phyloP scores from a whole-genome alignment of 768 basidiomycete species.

The Trametes gibbosa region DNA sequence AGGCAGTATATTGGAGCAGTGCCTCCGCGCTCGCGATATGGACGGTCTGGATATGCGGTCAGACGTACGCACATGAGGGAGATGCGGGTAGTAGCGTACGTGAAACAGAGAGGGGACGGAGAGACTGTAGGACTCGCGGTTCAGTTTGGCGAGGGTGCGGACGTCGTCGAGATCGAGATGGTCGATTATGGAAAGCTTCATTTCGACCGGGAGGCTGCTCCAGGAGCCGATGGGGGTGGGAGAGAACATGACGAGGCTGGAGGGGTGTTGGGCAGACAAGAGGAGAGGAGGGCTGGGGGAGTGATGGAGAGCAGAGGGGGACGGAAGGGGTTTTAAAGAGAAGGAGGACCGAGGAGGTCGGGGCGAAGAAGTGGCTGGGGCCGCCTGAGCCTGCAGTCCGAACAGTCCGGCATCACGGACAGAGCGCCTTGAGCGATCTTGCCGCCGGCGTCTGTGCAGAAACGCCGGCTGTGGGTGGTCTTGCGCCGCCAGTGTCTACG shows the following conservation, averaged over 20 bases:
- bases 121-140: constrained; percentile 48
- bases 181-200: constrained; percentile 57
- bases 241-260: constrained; percentile 10
- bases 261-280: neutral
- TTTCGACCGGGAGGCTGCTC: constrained; percentile 61
- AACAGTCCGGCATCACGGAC: constrained; percentile 16
- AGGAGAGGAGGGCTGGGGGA: constrained; percentile 2
- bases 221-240: constrained; percentile 33
- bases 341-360: constrained; percentile 22
- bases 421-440: constrained; percentile 2
- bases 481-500: too few relatives aligned
- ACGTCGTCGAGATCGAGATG: constrained; percentile 45
- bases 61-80: neutral
- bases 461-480: neutral
- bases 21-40: constrained; percentile 45
- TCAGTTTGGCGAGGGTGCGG: constrained; percentile 46
- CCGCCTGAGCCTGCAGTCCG: neutral
- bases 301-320: constrained; percentile 2
- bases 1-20: constrained; percentile 49
- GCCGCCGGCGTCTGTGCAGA: constrained; percentile 7
- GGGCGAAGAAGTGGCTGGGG: constrained; percentile 1
- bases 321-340: neutral
- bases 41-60: constrained; percentile 39
- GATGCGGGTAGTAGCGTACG: constrained; percentile 34
- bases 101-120: constrained; percentile 61